Evolutionary conservation across 139 green algal genomes (phyloP).

Genomic region (Mychonastes homosphaera): DNA sequence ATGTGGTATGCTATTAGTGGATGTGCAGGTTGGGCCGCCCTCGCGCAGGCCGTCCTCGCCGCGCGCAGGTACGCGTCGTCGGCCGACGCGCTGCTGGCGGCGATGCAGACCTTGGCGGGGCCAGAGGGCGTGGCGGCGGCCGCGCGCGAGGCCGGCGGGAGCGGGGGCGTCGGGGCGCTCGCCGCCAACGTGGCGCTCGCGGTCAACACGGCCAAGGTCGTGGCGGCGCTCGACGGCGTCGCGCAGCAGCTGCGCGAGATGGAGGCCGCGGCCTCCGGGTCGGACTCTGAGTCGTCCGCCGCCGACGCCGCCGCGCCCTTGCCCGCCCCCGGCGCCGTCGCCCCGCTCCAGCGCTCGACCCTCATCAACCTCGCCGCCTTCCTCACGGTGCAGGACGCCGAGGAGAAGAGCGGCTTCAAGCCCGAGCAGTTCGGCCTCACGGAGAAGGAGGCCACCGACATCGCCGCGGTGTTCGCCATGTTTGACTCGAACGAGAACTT

Average conservation of each 20-base stretch:
- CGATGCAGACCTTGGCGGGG: slow-evolving; percentile 39
- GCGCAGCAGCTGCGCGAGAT: slow-evolving; percentile 33
- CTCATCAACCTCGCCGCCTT: slow-evolving; percentile 63
- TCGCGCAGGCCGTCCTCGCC: background rate
- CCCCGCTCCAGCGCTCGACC: slow-evolving; percentile 15
- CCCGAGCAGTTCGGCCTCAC: slow-evolving; percentile 41
- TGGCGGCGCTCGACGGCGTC: slow-evolving; percentile 37
- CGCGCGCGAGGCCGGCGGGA: too few relatives aligned
- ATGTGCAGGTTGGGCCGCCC: background rate
- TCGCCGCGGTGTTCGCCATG: slow-evolving; percentile 63
- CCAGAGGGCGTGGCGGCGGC: slow-evolving; percentile 20
- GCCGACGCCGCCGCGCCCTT: background rate
- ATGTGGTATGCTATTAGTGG: slow-evolving; percentile 23
- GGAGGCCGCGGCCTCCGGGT: background rate
- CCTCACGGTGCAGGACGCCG: slow-evolving; percentile 49
- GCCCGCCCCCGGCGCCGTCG: too few relatives aligned
- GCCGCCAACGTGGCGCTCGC: slow-evolving; percentile 22
- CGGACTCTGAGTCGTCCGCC: background rate
- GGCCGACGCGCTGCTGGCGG: slow-evolving; percentile 30
- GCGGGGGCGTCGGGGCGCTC: slow-evolving; percentile 21
- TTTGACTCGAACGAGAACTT: too few relatives aligned
- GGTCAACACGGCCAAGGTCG: slow-evolving; percentile 42
- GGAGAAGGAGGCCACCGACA: slow-evolving; percentile 47
- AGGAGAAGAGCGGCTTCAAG: slow-evolving; percentile 53
- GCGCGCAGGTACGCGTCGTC: slow-evolving; percentile 30